phyloP scores from a whole-genome alignment of 768 basidiomycete species.

The Hericium coralloides region DNA sequence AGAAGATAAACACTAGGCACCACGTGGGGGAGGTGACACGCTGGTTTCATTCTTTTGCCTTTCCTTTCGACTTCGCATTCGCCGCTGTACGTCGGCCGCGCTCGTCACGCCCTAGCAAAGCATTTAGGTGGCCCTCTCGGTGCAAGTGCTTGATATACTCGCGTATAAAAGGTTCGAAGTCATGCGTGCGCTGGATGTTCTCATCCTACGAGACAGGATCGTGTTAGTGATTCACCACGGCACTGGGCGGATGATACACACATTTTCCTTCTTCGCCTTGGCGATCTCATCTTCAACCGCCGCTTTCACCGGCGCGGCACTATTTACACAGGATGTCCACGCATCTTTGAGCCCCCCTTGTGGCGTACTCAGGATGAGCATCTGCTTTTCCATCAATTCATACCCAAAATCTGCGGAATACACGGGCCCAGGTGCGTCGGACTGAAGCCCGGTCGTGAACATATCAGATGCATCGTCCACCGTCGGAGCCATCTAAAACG shows the following conservation, averaged over 20 bases:
- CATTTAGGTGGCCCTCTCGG: conserved; percentile 37
- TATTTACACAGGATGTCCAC: conserved; percentile 40
- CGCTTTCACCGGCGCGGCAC: conserved; percentile 28
- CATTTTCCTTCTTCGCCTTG: conserved; percentile 35
- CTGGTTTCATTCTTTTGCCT: background rate
- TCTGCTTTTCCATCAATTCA: conserved; percentile 32
- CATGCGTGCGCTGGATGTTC: conserved; percentile 47
- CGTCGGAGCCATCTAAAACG: conserved; percentile 30
- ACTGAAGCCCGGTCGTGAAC: conserved; percentile 24
- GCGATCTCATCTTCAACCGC: conserved; percentile 41
- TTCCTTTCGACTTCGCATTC: background rate
- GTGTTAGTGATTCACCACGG: background rate
- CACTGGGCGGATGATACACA: conserved; percentile 21
- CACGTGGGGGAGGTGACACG: too few species aligned
- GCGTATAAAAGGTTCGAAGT: conserved; percentile 55
- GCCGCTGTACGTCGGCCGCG: background rate
- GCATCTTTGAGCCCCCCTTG: conserved; percentile 25
- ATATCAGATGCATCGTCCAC: conserved; percentile 23
- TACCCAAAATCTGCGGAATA: conserved; percentile 38
- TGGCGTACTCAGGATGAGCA: conserved; percentile 36
- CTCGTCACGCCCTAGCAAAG: conserved; percentile 25
- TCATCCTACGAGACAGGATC: conserved; percentile 34
- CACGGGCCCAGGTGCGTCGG: conserved; percentile 20
- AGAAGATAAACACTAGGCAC: too few species aligned
- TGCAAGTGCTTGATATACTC: conserved; percentile 36